These are phyloP conservation scores for Firmiana major DNA, from an alignment of 345 rosid species.

Conservation along the genomic window DNA sequence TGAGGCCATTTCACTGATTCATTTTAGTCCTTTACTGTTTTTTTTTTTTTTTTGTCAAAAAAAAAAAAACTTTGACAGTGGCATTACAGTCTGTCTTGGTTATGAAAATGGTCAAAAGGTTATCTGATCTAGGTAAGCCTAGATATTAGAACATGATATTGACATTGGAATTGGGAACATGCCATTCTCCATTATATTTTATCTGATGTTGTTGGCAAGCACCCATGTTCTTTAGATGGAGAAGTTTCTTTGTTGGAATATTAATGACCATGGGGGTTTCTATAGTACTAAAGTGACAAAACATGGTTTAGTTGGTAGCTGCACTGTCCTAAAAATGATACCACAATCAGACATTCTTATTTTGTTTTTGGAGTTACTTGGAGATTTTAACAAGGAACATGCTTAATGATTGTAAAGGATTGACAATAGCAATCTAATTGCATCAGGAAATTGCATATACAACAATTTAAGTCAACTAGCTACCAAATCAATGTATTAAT, in stretches of 20 bases:
- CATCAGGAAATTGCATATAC: not conserved
- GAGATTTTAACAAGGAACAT: no score
- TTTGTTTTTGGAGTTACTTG: not conserved
- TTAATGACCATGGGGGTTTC: no score
- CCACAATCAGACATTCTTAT: no score
- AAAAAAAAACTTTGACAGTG: not conserved
- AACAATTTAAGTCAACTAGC: not conserved
- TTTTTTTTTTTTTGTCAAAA: no score
- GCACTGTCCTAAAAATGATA: no score
- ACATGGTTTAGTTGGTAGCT: no score
- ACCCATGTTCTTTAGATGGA: not conserved
- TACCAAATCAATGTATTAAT: not conserved
- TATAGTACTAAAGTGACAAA: no score
- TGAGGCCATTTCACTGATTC: not conserved
- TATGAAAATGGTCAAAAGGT: slow-evolving; percentile 27
- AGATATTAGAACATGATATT: slow-evolving; percentile 11
- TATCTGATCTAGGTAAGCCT: slow-evolving; percentile 20
- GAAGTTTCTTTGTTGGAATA: not conserved
- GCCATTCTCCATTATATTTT: slow-evolving; percentile 4
- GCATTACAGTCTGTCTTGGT: slow-evolving; percentile 15
- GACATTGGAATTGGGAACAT: slow-evolving; percentile 12
- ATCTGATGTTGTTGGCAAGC: not conserved
- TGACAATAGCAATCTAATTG: no score
- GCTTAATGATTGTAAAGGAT: not conserved
- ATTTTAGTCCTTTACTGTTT: not conserved